Conservation (phyloP, 129 eudicot species). For the Sambucus nigra region DNA sequence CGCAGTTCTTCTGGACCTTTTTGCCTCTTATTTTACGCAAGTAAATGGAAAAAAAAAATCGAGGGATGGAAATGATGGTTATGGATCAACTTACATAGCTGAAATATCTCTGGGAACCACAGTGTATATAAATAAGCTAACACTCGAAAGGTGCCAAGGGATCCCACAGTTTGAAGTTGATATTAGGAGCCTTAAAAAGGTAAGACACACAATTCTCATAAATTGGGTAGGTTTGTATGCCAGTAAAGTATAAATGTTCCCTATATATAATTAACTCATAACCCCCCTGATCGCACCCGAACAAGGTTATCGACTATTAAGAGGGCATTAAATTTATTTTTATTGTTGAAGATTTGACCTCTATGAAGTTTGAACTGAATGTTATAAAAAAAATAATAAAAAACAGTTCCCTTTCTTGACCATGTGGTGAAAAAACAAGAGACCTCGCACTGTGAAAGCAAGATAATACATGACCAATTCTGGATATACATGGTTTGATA, state of each 20-base stretch:
- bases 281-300: too few species aligned
- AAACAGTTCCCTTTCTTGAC: neutral
- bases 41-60: constrained; percentile 21
- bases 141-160: constrained; percentile 51
- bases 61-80: constrained; percentile 61
- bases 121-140: constrained; percentile 53
- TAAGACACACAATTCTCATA: constrained; percentile 45
- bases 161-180: constrained; percentile 58
- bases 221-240: constrained; percentile 46
- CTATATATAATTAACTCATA: constrained; percentile 55
- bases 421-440: neutral
- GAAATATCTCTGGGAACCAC: constrained; percentile 35
- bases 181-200: constrained; percentile 34
- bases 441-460: neutral
- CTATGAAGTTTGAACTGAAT: too few species aligned
- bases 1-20: constrained; percentile 29
- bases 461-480: neutral
- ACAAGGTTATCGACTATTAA: too few species aligned
- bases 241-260: constrained; percentile 51
- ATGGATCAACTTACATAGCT: constrained; percentile 57
- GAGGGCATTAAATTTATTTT: too few species aligned
- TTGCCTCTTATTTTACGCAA: constrained; percentile 26
- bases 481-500: neutral
- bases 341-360: too few species aligned
- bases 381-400: too few species aligned